These are phyloP conservation scores for Pseudogymnoascus sp. DNA, from an alignment of 2,329 filamentous ascomycete genomes.

Conservation along the genomic window DNA sequence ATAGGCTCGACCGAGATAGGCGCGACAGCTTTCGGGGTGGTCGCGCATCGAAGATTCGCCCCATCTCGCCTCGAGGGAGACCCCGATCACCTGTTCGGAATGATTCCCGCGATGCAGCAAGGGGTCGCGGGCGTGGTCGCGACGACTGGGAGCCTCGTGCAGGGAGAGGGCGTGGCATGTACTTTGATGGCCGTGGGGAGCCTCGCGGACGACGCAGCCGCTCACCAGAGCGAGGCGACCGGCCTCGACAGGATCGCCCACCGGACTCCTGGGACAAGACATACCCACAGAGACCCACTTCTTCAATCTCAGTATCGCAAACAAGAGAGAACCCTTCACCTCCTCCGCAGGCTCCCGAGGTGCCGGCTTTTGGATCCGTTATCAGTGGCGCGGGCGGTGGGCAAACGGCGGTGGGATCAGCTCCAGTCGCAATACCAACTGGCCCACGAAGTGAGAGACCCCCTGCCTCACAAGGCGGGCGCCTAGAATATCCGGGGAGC, in stretches of 20 bases:
- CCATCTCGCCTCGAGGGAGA: conserved; percentile 53
- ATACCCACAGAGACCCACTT: conserved; percentile 4
- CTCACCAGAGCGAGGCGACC: conserved; percentile 22
- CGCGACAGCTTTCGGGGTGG: conserved; percentile 34
- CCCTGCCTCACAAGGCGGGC: conserved; percentile 6
- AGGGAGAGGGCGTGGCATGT: conserved; percentile 42
- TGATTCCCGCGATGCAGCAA: conserved; percentile 53
- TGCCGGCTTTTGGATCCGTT: conserved; percentile 46
- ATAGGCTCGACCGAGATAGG: conserved; percentile 43
- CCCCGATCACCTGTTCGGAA: conserved; percentile 57
- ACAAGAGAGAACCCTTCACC: conserved; percentile 37
- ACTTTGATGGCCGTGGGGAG: conserved; percentile 49
- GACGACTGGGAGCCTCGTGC: conserved; percentile 42
- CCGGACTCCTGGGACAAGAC: conserved; percentile 9
- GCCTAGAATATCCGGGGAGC: conserved; percentile 3
- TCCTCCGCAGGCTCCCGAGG: conserved; percentile 44
- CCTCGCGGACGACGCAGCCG: conserved; percentile 23
- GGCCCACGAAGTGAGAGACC: conserved; percentile 9
- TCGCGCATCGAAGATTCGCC: conserved; percentile 40
- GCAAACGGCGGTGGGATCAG: conserved; percentile 1
- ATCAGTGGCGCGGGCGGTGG: neutral
- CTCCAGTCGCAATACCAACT: conserved; percentile 3
- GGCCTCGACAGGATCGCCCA: neutral
- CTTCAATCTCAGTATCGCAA: neutral
- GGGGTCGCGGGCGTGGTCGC: conserved; percentile 46